Evolutionary conservation across 306 rosid species (phyloP), one percentile per base, ranked within the genome.

Genomic region (Prosopis cineraria): DNA sequence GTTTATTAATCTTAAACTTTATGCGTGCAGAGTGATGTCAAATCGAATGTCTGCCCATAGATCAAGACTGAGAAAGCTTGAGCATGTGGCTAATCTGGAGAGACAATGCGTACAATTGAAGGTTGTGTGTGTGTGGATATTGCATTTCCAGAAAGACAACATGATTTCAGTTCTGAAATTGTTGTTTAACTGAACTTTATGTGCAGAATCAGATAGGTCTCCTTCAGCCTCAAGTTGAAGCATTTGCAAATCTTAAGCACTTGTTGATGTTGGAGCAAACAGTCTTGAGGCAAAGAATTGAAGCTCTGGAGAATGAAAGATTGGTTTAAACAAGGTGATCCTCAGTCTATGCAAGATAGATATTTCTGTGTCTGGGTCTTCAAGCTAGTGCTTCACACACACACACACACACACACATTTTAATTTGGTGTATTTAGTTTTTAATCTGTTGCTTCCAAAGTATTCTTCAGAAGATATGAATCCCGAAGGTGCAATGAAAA

Each of bases 141-240:
- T 30, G 9, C 22, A 5, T 60, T 31, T 33, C 40, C 67, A 5
- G 11, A 31, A 60, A 27, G n/a, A 29, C 17, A 10, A 9, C 25
- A 55, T 24, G 63, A 2, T 53, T 20, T 6, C 3, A 6, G 10
- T 41, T 4, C 19, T 10, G 10, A 37, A 11, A 7, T 40, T 47
- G 20, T 14, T 37, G 5, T 64, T 17, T 34, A 52, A n/a, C 10
- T 8, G 12, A 7, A n/a, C 4, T 6, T 11, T n/a, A 14, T 22
- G 31, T 75, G 79, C 75, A 91, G 93, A 77, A 45, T 41, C 81
- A 88, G 65, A 74, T 88, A 29, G 79, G 59, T 1, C 1, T 44
- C 27, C 31, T 89, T 50, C n/a, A 37, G 55, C 85, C 85, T 37
- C 84, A 83, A 83, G 22, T 86, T 14, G 77, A 36, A 43, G 33